Conservation (phyloP, 108 stramenopile species). For the Fistulifera pelliculosa region DNA sequence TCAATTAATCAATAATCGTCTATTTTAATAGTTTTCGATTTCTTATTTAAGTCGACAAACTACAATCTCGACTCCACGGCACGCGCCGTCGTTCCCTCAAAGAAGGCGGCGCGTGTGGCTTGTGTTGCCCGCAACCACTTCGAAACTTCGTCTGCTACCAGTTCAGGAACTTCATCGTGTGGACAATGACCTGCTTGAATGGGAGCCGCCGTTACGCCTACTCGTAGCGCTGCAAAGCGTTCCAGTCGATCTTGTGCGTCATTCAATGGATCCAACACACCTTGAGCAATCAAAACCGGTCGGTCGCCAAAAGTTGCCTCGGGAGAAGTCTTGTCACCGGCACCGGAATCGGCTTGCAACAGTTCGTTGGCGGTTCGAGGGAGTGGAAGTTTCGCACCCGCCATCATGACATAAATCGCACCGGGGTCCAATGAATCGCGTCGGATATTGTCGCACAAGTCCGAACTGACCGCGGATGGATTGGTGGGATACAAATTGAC, state of each 20-base stretch:
- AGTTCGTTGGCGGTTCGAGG: conserved; percentile 43
- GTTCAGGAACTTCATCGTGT: conserved; percentile 35
- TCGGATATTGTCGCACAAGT: conserved; percentile 22
- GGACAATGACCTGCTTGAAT: conserved; percentile 46
- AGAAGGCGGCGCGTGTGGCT: not conserved
- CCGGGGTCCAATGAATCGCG: conserved; percentile 51
- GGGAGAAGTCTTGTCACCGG: not conserved
- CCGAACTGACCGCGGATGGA: conserved; percentile 30
- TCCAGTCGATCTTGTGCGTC: conserved; percentile 32
- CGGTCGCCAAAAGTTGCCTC: conserved; percentile 18
- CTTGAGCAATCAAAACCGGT: conserved; percentile 35
- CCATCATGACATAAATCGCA: conserved; percentile 51
- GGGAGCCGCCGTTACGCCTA: conserved; percentile 20
- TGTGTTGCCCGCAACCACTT: conserved; percentile 20
- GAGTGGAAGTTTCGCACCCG: conserved; percentile 35
- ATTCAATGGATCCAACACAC: conserved; percentile 41
- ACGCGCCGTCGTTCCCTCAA: too few species aligned
- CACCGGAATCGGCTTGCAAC: conserved; percentile 13
- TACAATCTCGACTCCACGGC: too few species aligned
- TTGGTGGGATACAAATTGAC: conserved; percentile 45
- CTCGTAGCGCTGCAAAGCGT: conserved; percentile 19
- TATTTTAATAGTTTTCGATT: too few species aligned
- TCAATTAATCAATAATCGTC: too few species aligned
- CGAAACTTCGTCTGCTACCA: conserved; percentile 13
- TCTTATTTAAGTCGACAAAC: too few species aligned